Evolutionary conservation across 1,284 basidiomycete species (phyloP).

Genomic region (Pseudozyma thailandica): DNA sequence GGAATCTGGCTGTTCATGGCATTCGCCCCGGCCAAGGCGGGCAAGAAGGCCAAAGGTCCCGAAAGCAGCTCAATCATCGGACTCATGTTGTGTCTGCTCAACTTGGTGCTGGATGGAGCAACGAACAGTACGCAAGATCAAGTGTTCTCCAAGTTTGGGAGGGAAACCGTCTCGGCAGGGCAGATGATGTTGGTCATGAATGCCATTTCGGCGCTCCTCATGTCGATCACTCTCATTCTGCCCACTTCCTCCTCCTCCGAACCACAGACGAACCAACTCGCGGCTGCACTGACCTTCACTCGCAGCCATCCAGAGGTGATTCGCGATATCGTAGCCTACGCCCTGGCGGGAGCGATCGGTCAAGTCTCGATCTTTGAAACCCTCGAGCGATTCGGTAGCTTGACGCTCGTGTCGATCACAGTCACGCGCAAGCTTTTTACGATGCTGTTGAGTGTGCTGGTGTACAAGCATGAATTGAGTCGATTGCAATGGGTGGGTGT

Average conservation of each 20-base stretch:
- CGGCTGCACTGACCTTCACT: slow-evolving; percentile 73
- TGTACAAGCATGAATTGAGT: slow-evolving; percentile 88
- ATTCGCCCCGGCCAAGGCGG: slow-evolving; percentile 68
- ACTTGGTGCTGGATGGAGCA: slow-evolving; percentile 89
- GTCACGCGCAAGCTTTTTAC: slow-evolving; percentile 95
- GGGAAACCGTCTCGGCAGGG: slow-evolving; percentile 79
- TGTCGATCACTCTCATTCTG: slow-evolving; percentile 71
- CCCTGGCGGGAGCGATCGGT: slow-evolving; percentile 88
- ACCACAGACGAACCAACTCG: slow-evolving; percentile 37
- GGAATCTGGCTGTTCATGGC: slow-evolving; percentile 98
- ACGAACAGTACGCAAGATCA: slow-evolving; percentile 99
- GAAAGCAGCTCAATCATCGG: slow-evolving; percentile 53
- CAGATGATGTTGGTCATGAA: slow-evolving; percentile 99
- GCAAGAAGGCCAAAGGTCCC: slow-evolving; percentile 67
- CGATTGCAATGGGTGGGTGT: slow-evolving; percentile 90
- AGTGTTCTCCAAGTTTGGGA: slow-evolving; percentile 79
- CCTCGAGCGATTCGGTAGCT: slow-evolving; percentile 90
- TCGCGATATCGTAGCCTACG: slow-evolving; percentile 83
- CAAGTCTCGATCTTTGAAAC: slow-evolving; percentile 99
- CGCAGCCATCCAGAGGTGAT: slow-evolving; percentile 81
- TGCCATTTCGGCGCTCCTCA: slow-evolving; percentile 71
- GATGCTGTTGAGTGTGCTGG: slow-evolving; percentile 92
- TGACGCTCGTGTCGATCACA: slow-evolving; percentile 74
- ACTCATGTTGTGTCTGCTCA: slow-evolving; percentile 80
- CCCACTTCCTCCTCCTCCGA: slow-evolving; percentile 70